Evolutionary conservation across 164 flowering plant genomes (phyloP), one percentile per base, ranked within the genome.

Genomic region (Aristolochia fimbriata): DNA sequence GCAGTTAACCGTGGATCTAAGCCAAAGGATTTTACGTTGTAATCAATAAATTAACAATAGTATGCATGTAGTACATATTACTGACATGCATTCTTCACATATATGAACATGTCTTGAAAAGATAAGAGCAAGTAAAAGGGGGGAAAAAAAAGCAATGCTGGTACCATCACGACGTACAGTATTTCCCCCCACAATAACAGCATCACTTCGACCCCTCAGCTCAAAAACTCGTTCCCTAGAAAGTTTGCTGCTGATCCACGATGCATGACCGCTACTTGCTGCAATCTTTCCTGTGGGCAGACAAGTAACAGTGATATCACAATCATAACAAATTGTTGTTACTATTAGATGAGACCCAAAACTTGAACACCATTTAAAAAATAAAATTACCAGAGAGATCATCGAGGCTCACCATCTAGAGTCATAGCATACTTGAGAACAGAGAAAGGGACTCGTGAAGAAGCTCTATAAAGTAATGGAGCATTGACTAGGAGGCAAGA

Each of bases 371-470:
- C 27, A 22, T 15, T 22, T 2, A 8, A 15, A 51, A 11, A 15
- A 37, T 37, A 37, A 37, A 37, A 31, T 3, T 31, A 31, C 37
- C 43, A 37, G 43, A 37, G 43, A 37, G 43, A 37, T 37, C 8
- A 7, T 3, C 12, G 10, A 33, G 12, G 55, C 85, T 81, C 68
- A 93, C 97, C 97, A 74, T 90, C 99, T 70, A 90, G 89, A 21
- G 97, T 88, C 99, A 90, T 90, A 51, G 97, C 97, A 80, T 86
- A 93, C 72, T 93, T 93, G 62, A 93, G 86, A 74, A 88, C 87
- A 63, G 99, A 86, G 76, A 81, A 93, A 6, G 97, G 99, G 65
- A 88, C 87, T 71, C 71, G 83, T 62, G 77, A 82, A 73, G 84
- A 78, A 72, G 96, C 92, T 85, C 92, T 82, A 68, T 82, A 81